phyloP scores from a whole-genome alignment of 2,329 filamentous ascomycete genomes.

The Sarocladiaceae sp. region DNA sequence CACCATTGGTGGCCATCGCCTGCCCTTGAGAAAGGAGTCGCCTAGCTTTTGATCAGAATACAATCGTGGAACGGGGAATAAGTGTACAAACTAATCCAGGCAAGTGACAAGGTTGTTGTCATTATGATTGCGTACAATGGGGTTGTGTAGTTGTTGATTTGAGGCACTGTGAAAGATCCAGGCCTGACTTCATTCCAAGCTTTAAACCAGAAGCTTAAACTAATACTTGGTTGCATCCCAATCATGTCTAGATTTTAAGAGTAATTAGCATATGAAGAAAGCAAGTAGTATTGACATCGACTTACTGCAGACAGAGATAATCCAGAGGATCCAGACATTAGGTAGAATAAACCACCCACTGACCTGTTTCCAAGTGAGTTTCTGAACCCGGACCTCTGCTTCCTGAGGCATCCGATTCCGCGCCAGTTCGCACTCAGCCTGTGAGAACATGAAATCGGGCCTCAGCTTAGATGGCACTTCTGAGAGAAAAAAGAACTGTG shows the following conservation, averaged over 20 bases:
- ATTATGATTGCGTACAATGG: neutral
- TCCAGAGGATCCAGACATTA: slow-evolving; percentile 8
- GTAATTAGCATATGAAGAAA: neutral
- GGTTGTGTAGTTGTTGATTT: slow-evolving; percentile 14
- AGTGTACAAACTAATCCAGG: neutral
- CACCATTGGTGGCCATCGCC: slow-evolving; percentile 8
- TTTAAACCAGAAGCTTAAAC: slow-evolving; percentile 17
- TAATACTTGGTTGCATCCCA: neutral
- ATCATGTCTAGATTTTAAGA: neutral
- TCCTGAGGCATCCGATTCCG: slow-evolving; percentile 21
- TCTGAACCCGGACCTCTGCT: slow-evolving; percentile 14
- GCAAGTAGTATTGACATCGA: slow-evolving; percentile 11
- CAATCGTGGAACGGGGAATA: neutral
- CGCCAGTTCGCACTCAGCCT: slow-evolving; percentile 24
- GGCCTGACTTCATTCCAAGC: slow-evolving; percentile 12
- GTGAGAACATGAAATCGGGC: slow-evolving; percentile 25
- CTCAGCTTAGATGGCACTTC: slow-evolving; percentile 31
- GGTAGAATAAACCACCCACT: slow-evolving; percentile 19
- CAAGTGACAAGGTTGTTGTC: neutral
- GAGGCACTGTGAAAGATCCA: slow-evolving; percentile 15
- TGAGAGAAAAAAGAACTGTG: slow-evolving; percentile 40
- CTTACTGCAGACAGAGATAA: slow-evolving; percentile 15
- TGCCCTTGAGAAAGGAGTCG: slow-evolving; percentile 2
- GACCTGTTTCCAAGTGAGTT: slow-evolving; percentile 18
- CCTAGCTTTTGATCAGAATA: neutral